These are phyloP conservation scores for Corylus avellana DNA, from an alignment of 306 rosid species.

Conservation along the genomic window DNA sequence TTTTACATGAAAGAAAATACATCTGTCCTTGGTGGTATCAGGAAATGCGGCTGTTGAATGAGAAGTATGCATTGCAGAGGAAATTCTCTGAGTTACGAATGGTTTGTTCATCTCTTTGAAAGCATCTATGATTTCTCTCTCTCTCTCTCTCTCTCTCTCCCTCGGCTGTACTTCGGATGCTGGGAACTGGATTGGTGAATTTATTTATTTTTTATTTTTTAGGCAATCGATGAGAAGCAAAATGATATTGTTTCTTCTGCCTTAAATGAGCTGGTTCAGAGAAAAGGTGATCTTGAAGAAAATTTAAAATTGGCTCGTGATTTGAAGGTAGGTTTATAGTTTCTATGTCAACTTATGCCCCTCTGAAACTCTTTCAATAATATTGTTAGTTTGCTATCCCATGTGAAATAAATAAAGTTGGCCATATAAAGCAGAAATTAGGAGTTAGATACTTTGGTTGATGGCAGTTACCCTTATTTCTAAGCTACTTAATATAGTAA, in stretches of 20 bases:
- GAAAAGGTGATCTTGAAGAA: conserved; percentile 89
- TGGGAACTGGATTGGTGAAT: conserved; percentile 4
- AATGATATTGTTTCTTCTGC: conserved; percentile 76
- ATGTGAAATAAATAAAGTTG: background rate
- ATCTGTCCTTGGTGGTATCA: conserved; percentile 42
- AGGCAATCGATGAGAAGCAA: conserved; percentile 93
- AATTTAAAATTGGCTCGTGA: conserved; percentile 79
- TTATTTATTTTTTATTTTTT: conserved; percentile 19
- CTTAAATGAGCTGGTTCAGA: conserved; percentile 70
- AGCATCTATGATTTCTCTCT: conserved; percentile 8
- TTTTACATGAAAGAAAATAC: conserved; percentile 15
- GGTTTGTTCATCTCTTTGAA: conserved; percentile 56
- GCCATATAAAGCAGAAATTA: background rate
- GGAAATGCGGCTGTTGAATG: conserved; percentile 78
- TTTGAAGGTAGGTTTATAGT: conserved; percentile 57
- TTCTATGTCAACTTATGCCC: background rate
- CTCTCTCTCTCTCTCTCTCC: conserved; percentile 1
- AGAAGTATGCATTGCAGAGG: conserved; percentile 84
- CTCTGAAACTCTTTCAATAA: conserved; percentile 2
- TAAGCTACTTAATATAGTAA: background rate
- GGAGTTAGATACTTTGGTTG: background rate
- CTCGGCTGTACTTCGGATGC: conserved; percentile 8
- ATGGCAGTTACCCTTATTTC: background rate
- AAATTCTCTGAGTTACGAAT: conserved; percentile 81
- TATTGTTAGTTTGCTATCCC: conserved; percentile 6